Base-by-base conservation (phyloP, 768 basidiomycete genomes). In the Collybia sordida region DNA sequence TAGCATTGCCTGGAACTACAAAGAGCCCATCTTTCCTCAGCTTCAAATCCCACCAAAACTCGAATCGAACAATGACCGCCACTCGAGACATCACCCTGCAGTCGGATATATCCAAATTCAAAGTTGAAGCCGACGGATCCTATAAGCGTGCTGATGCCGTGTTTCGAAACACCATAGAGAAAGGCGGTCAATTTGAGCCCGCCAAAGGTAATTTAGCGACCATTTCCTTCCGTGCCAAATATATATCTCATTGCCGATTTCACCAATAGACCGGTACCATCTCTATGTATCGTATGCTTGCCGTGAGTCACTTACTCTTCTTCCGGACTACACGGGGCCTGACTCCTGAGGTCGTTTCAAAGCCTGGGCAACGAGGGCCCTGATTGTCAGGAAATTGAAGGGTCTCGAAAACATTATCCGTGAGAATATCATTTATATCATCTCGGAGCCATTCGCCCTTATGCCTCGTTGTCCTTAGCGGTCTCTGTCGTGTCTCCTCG, bases 311-410 rank as follows among this genome's bases (percentile, higher is more conserved):
- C 14, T 3, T 14, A 6, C 14, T 31, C 3, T 4, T 31, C 31
- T 14, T 3, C 9, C 14, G 9, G 3, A 31, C 11, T 12, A 14
- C 31, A 31, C 5, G 11, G n/a, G 23, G 2, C 22, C 27, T 44
- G 42, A 50, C 41, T 40, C 56, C 53, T 21, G 47, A 22, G 42
- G 22, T 28, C 15, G 49, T 14, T 40, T 31, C 11, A 4, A 31
- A 90, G 88, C 96, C 7, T 98, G 95, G 96, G 96, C 96, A 0
- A 92, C 93, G 21, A 80, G 96, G 56, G 82, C 94, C 3, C 73
- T 97, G 54, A 97, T 98, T 58, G 75, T 88, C 3, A 80, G 95
- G 56, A 85, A 93, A 68, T 78, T 98, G 59, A 99, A 99, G 66
- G 94, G 95, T 1, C 76, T 99, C 19, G 89, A 98, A 55, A 77